Evolutionary conservation across 441 rosid genomes (phyloP).

Genomic region (Codiaeum variegatum): DNA sequence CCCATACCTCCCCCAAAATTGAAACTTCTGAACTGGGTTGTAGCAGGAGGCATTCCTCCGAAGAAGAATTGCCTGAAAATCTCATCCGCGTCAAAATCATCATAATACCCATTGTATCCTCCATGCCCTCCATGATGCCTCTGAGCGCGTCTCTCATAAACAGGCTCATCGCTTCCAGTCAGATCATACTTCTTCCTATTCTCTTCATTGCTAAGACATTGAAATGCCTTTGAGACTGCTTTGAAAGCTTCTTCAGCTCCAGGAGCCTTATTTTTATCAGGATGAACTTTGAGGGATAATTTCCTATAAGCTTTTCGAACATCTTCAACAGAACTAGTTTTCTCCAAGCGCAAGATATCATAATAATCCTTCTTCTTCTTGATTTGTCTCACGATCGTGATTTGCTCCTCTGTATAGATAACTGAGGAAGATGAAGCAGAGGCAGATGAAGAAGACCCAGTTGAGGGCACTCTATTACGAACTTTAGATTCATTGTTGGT

Average conservation of each 20-base stretch:
- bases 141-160: conserved; percentile 43
- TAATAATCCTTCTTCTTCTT: conserved; percentile 81
- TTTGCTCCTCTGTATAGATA: conserved; percentile 66
- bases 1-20: conserved; percentile 59
- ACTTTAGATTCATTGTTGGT: conserved; percentile 27
- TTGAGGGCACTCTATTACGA: conserved; percentile 48
- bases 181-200: conserved; percentile 63
- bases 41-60: conserved; percentile 76
- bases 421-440: conserved; percentile 38
- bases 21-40: conserved; percentile 69
- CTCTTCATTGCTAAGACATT: conserved; percentile 74
- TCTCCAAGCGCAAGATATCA: conserved; percentile 69
- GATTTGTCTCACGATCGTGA: conserved; percentile 63
- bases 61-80: conserved; percentile 89
- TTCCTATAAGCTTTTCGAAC: conserved; percentile 78
- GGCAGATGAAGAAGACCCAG: conserved; percentile 36
- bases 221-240: conserved; percentile 83
- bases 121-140: conserved; percentile 31
- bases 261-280: conserved; percentile 91
- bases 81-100: conserved; percentile 86
- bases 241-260: conserved; percentile 94
- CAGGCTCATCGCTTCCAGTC: conserved; percentile 76
- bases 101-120: conserved; percentile 63
- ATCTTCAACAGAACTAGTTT: conserved; percentile 63
- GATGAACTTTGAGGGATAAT: conserved; percentile 84